A percentile compares a stretch with the other conserved stretches of the same genome.
These are phyloP conservation scores for Triticum timopheevii DNA, from an alignment of 176 grass and related monocot genomes.

Conservation along the genomic window DNA sequence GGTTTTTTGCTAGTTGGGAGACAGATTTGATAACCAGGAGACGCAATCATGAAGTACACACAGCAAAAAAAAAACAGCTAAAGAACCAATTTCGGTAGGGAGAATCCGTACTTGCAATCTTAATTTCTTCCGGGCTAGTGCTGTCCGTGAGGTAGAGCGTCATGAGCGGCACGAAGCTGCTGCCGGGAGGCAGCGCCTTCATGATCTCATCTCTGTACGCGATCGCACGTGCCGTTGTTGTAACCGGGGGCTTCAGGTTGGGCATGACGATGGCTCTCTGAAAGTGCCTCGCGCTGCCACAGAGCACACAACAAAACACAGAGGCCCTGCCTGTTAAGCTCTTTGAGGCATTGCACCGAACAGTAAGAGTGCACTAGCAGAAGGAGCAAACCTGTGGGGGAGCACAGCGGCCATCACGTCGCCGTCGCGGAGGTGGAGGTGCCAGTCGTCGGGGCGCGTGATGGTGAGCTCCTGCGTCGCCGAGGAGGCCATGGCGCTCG, in stretches of 20 bases:
- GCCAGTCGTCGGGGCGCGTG: slow-evolving; percentile 89
- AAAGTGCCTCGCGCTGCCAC: slow-evolving; percentile 73
- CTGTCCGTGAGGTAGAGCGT: slow-evolving; percentile 89
- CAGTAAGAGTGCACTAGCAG: background rate
- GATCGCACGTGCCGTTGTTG: slow-evolving; percentile 62
- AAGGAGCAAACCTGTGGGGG: slow-evolving; percentile 63
- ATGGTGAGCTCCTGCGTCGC: slow-evolving; percentile 39
- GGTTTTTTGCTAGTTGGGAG: background rate
- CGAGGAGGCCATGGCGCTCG: slow-evolving; percentile 28
- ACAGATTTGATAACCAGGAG: background rate
- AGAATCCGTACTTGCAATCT: slow-evolving; percentile 55
- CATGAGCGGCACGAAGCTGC: slow-evolving; percentile 73
- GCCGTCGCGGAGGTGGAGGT: slow-evolving; percentile 88
- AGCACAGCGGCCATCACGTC: slow-evolving; percentile 61
- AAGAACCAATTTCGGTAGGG: background rate
- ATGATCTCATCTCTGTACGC: slow-evolving; percentile 72
- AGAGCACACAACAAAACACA: background rate
- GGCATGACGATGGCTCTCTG: slow-evolving; percentile 93
- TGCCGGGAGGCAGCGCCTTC: slow-evolving; percentile 44
- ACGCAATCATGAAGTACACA: background rate
- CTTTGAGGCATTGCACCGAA: slow-evolving; percentile 35
- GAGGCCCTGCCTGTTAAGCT: background rate
- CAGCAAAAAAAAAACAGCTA: background rate
- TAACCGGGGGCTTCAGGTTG: slow-evolving; percentile 89
- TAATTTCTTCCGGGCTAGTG: slow-evolving; percentile 79